Evolutionary conservation across 352 stramenopile genomes (phyloP).

Genomic region (Thalassiosira pacifica): DNA sequence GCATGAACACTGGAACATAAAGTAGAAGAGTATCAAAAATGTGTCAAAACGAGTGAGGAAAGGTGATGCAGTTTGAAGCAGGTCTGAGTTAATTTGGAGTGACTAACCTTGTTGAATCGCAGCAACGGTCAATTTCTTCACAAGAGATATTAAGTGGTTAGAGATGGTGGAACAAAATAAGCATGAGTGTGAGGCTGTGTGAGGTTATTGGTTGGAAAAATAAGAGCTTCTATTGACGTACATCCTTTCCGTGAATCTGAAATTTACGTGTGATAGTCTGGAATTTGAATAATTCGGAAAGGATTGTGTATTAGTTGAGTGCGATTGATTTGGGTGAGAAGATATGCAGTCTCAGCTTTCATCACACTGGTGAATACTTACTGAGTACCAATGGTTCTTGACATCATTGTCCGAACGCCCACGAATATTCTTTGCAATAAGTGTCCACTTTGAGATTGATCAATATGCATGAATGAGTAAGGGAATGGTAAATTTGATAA

Average conservation of each 20-base stretch:
- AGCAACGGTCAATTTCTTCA: conserved; percentile 78
- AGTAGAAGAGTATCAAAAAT: no score
- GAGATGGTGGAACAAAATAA: background rate
- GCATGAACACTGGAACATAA: conserved; percentile 41
- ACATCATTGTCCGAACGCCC: conserved; percentile 89
- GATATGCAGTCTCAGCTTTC: no score
- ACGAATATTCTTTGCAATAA: conserved; percentile 85
- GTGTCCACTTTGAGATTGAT: conserved; percentile 56
- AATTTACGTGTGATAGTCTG: conserved; percentile 86
- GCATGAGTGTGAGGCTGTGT: background rate
- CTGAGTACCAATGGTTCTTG: conserved; percentile 90
- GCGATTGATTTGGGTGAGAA: no score
- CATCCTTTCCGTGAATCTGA: conserved; percentile 80
- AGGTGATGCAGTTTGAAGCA: no score
- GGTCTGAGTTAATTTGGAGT: no score
- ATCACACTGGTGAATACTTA: no score
- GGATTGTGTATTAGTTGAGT: no score
- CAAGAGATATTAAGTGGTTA: background rate
- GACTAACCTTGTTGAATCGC: conserved; percentile 68
- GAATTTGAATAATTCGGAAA: no score
- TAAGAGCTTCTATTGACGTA: conserved; percentile 43
- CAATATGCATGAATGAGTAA: background rate
- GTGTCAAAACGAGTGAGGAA: no score
- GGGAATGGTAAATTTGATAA: background rate
- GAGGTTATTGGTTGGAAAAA: conserved; percentile 5